phyloP scores from a whole-genome alignment of 2,329 filamentous ascomycete genomes.

The Calonectria pseudoreteaudii region DNA sequence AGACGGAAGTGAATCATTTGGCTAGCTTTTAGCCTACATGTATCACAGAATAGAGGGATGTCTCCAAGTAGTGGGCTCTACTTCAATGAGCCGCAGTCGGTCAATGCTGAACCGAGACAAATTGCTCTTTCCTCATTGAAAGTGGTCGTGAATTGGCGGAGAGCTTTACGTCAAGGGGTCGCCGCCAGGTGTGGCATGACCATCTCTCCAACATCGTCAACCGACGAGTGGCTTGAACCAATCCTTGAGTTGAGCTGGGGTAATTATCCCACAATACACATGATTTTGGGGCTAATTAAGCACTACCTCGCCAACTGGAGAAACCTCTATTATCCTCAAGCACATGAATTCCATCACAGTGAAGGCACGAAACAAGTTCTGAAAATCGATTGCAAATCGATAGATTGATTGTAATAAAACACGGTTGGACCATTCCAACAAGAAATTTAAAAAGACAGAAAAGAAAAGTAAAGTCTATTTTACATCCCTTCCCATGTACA shows the following conservation, averaged over 20 bases:
- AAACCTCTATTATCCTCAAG: not conserved
- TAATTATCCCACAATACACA: not conserved
- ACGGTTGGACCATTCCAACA: not conserved
- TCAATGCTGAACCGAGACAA: too few relatives aligned
- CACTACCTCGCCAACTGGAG: not conserved
- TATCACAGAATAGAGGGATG: too few relatives aligned
- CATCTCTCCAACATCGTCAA: not conserved
- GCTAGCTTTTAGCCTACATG: too few relatives aligned
- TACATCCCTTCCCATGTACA: not conserved
- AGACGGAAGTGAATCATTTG: too few relatives aligned
- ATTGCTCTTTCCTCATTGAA: too few relatives aligned
- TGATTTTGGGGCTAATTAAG: not conserved
- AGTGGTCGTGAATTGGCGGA: too few relatives aligned
- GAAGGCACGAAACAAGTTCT: not conserved
- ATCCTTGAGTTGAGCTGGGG: not conserved
- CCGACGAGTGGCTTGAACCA: not conserved
- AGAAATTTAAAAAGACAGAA: not conserved
- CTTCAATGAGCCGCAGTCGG: too few relatives aligned
- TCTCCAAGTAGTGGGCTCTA: too few relatives aligned
- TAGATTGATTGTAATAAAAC: not conserved
- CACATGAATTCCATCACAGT: not conserved
- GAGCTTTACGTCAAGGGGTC: too few relatives aligned
- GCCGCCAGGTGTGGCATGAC: too few relatives aligned
- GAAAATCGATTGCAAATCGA: not conserved
- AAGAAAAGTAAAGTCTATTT: too few relatives aligned